Conservation (phyloP, 495 filamentous ascomycete genomes). For the Pyronema omphalodes region DNA sequence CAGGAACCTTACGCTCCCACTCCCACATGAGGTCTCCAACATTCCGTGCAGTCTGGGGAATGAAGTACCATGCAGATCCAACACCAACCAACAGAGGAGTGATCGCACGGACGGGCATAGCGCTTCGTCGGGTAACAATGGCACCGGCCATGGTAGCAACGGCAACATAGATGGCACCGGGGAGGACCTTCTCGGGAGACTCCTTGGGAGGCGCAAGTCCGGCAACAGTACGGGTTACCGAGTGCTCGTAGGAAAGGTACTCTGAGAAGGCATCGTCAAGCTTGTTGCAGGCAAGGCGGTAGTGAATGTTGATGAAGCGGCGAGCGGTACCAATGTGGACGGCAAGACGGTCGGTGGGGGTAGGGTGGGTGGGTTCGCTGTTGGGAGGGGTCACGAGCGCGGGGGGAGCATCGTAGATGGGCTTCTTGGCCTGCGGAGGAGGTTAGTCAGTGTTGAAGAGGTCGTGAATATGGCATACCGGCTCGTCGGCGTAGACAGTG, state of each 20-base stretch:
- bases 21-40: constrained; percentile 66
- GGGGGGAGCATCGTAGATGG: constrained; percentile 68
- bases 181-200: constrained; percentile 65
- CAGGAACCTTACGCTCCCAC: constrained; percentile 74
- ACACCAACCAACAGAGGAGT: constrained; percentile 55
- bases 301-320: constrained; percentile 61
- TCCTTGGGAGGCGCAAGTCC: constrained; percentile 68
- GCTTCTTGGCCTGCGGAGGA: constrained; percentile 37
- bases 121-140: constrained; percentile 72
- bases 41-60: constrained; percentile 70
- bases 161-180: constrained; percentile 72
- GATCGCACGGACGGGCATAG: constrained; percentile 52
- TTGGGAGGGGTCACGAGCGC: constrained; percentile 14
- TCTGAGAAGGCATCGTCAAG: constrained; percentile 59
- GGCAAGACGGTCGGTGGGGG: constrained; percentile 80
- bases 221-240: constrained; percentile 69
- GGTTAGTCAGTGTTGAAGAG: background rate
- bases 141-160: constrained; percentile 82
- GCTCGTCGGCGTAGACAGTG: constrained; percentile 12
- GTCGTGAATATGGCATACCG: background rate
- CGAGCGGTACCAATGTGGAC: constrained; percentile 61
- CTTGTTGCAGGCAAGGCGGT: constrained; percentile 49
- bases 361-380: constrained; percentile 31
- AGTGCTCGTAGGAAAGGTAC: constrained; percentile 60
- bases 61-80: constrained; percentile 51